Evolutionary conservation across 345 rosid species (phyloP), one percentile per base, ranked within the genome.

Genomic region (Citrus australasica): DNA sequence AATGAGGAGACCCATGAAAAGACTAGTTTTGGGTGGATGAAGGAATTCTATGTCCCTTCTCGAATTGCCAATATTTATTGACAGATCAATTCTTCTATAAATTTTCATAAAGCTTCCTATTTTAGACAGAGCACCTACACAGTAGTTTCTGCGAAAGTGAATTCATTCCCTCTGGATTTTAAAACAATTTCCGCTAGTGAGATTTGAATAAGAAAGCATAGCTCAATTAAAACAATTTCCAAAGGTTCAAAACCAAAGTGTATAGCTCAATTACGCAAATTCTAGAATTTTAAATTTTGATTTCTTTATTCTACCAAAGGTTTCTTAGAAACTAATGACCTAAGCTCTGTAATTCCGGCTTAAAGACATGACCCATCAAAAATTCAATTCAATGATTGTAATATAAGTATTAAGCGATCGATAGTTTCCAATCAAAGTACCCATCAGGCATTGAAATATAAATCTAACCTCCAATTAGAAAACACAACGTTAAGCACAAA

Each of bases 401-500:
- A 13, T 22, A 5, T 22, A 33, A 24, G 8, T 22, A 65, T 32
- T 13, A 32, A 33, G 32, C 48, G 62, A 51, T 64, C 32, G 66
- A 33, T 62, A 65, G 7, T 64, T 32, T 51, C 24, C 5, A 16
- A 11, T 32, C 10, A 51, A 35, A 76, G 13, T 22, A 8, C 61
- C n/a, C 22, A 2, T 37, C 24, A 11, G 21, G 21, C 16, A 65
- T 46, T 22, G 22, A 53, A 53, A 53, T 53, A 53, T 17, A 53
- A 46, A 46, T 13, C 5, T 17, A 19, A 53, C 21, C 58, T 53
- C 80, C 67, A 66, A 35, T 13, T 77, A 69, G 13, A 6, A 48
- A n/a, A 28, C n/a, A 40, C 19, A 75, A 55, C 21, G 69, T 60
- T 6, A 38, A 79, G 51, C 71, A 77, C 38, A 68, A 46, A 66